Percentiles rank a stretch among this genome's conserved stretches.
Conservation (phyloP, 2,329 filamentous ascomycete species). For the Lizonia empirigonia region DNA sequence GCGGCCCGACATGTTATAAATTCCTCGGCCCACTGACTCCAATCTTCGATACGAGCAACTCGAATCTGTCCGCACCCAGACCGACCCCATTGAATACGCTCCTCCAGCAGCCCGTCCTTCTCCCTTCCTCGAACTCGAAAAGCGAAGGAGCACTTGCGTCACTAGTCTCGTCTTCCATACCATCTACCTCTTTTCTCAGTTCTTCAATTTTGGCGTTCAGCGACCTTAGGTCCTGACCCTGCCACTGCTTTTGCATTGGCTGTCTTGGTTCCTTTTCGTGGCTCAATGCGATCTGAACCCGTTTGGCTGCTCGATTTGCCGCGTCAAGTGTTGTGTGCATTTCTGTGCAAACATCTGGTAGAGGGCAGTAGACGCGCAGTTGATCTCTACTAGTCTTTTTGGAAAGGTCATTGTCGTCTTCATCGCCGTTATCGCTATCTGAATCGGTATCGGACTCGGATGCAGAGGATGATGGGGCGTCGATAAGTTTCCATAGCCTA, state of each 20-base stretch:
- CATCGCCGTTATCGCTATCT: neutral
- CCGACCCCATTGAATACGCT: conserved; percentile 32
- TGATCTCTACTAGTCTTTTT: neutral
- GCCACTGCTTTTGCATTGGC: conserved; percentile 19
- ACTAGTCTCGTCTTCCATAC: neutral
- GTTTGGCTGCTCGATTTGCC: conserved; percentile 35
- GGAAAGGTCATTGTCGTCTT: neutral
- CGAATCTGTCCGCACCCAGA: conserved; percentile 23
- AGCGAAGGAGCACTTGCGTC: neutral
- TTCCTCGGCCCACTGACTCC: conserved; percentile 38
- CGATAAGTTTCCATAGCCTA: conserved; percentile 26
- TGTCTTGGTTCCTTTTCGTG: conserved; percentile 20
- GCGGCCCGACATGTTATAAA: too few species aligned
- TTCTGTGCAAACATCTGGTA: conserved; percentile 19
- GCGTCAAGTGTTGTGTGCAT: conserved; percentile 29
- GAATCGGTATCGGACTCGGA: neutral
- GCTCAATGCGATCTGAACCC: conserved; percentile 34
- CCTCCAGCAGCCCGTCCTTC: conserved; percentile 26
- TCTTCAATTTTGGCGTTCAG: conserved; percentile 22
- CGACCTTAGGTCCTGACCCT: conserved; percentile 16
- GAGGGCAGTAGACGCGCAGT: conserved; percentile 17
- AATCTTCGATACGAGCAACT: conserved; percentile 31
- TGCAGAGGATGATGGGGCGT: neutral
- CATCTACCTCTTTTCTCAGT: conserved; percentile 4
- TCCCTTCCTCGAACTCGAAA: neutral